A percentile compares a stretch with the other conserved stretches of the same genome.
These are phyloP conservation scores for Leccinum broughii DNA, from an alignment of 768 basidiomycete species.

Conservation along the genomic window DNA sequence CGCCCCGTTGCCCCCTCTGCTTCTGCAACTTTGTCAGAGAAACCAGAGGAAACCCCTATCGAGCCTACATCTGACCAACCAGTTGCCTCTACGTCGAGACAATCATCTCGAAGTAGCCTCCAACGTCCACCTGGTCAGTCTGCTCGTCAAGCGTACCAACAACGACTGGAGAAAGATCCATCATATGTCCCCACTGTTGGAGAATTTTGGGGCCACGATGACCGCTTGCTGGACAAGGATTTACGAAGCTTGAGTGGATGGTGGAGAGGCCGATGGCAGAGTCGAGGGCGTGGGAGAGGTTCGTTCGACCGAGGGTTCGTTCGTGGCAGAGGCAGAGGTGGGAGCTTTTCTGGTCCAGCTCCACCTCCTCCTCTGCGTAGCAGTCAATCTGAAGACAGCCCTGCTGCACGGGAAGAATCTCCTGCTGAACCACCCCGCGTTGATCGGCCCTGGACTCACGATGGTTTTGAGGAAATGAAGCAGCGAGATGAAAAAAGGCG, in stretches of 20 bases:
- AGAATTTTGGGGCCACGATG: conserved; percentile 94
- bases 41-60: conserved; percentile 14
- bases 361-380: conserved; percentile 9
- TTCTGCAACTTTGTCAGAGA: conserved; percentile 15
- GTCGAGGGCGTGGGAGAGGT: conserved; percentile 63
- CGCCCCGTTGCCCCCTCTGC: conserved; percentile 18
- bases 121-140: conserved; percentile 51
- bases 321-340: conserved; percentile 63
- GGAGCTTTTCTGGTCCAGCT: conserved; percentile 31
- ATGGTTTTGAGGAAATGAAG: conserved; percentile 88
- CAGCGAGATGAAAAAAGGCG: conserved; percentile 61
- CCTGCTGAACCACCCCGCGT: conserved; percentile 50
- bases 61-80: conserved; percentile 32
- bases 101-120: conserved; percentile 23
- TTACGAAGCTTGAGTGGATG: conserved; percentile 80
- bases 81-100: conserved; percentile 42
- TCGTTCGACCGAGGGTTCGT: conserved; percentile 41
- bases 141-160: conserved; percentile 84
- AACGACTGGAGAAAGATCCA: conserved; percentile 79
- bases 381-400: conserved; percentile 23
- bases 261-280: conserved; percentile 84
- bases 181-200: conserved; percentile 90
- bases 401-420: conserved; percentile 17
- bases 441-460: conserved; percentile 78
- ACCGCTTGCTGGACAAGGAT: conserved; percentile 82